A percentile compares a stretch with the other conserved stretches of the same genome.
phyloP scores from a whole-genome alignment of 495 filamentous ascomycete species.

The Tuber melanosporum region DNA sequence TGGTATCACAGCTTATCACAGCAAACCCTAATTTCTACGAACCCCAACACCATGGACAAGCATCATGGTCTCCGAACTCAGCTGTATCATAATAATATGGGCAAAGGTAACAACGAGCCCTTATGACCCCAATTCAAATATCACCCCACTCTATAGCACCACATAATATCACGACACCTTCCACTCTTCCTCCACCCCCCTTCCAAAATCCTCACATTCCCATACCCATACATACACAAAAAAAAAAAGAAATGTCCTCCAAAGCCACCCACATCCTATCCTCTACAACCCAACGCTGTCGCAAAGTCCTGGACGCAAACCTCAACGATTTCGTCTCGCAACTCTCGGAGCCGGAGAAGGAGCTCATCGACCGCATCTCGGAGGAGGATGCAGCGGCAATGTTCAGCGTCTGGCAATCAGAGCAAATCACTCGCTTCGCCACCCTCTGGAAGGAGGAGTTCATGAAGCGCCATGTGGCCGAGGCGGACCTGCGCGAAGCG shows the following conservation, averaged over 20 bases:
- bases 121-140: not conserved
- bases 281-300: not conserved
- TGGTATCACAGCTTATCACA: not conserved
- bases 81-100: not conserved
- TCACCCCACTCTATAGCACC: not conserved
- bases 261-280: not conserved
- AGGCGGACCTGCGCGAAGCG: constrained; percentile 14
- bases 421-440: constrained; percentile 6
- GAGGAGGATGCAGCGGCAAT: constrained; percentile 7
- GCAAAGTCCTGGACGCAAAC: constrained; percentile 10
- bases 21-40: not conserved
- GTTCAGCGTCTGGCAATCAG: constrained; percentile 15
- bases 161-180: not conserved
- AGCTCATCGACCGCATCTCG: constrained; percentile 5
- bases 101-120: not conserved
- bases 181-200: not conserved
- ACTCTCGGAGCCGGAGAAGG: constrained; percentile 8
- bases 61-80: not conserved
- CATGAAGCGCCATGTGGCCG: constrained; percentile 15
- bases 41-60: not conserved
- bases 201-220: not conserved
- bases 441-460: constrained; percentile 19
- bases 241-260: not conserved
- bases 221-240: not conserved
- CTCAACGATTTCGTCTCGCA: constrained; percentile 12